Evolutionary conservation across 768 basidiomycete genomes (phyloP), one percentile per base, ranked within the genome.

Genomic region (Pleurotus salmoneostramineus): DNA sequence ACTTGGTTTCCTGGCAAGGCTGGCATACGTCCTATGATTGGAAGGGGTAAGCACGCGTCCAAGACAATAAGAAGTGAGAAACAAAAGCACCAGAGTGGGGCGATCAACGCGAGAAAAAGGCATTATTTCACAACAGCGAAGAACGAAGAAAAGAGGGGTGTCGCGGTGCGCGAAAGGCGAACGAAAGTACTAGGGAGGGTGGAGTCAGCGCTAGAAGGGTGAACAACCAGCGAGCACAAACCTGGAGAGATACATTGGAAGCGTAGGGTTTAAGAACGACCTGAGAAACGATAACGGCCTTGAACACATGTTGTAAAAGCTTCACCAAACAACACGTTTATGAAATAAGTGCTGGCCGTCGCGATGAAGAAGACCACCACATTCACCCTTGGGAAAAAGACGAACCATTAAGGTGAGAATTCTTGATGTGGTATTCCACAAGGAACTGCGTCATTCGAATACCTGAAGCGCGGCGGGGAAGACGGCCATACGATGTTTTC

Each of bases 1-100:
- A 66, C 69, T 66, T 65, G 70, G 68, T 67, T 67, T 69, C 67
- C 31, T 56, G 37, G 15, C 37, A 7, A 45, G 12, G 14, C 44
- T 45, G 15, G 44, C 12, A n/a, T 6, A 45, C 15, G 15, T n/a
- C 12, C 17, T 45, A n/a, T 2, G 8, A 40, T n/a, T 40, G 8
- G 3, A 10, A 2, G 3, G 37, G 37, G 8, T 40, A 40, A 40
- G 37, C 37, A 40, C 37, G 8, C 21, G 21, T 27, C 21, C 21
- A 27, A 27, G 21, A 27, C 21, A 27, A 27, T 27, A 27, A 27
- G 21, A 15, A 14, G 15, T 15, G 44, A 45, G 6, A 45, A 45
- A 17, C 8, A 17, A 11, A 6, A 6, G 44, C n/a, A 45, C 44
- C 44, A 15, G 8, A 11, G 44, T 7, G 10, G 14, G n/a, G 44